Base-by-base conservation (phyloP, 2,329 filamentous ascomycete species). In the Phialocephala sp. region DNA sequence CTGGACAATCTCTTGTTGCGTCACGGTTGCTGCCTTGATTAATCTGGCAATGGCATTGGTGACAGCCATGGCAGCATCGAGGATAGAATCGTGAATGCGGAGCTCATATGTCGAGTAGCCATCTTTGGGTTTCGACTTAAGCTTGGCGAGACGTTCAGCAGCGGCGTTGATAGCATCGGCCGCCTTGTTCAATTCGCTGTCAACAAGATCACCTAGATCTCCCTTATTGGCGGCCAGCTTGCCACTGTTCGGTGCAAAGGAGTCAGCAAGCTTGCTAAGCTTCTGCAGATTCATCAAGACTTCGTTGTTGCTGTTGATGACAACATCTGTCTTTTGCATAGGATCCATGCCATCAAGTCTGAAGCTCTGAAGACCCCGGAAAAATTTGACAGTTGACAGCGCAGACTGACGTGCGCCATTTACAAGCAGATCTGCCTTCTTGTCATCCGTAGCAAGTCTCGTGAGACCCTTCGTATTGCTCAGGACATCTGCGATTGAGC, bases 251-350 rank as follows among this genome's bases (percentile, higher is more conserved):
- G 94, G 94, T 1, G 94, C 92, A 74, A 98, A 97, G 0, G 90
- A 86, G 77, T 99, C 95, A 1, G 94, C 93, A 59, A 97, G 83
- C 82, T 97, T 97, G 78, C 93, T 97, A 70, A 99, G 85, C 76
- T 91, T 92, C 81, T 98, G 94, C 60, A 99, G 84, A 72, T 96
- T 93, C 79, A 96, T 91, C 77, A 97, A 92, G 11, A 98, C 94
- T 71, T 99, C 95, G 70, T 96, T 92, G 79, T 97, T 98, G 83
- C 91, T 94, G 80, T 95, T 96, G 81, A 99, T 96, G 63, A 99
- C 94, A 39, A 98, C 93, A 69, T 98, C 94, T 2, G 93, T 96
- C 87, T 97, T 97, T 78, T 97, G 92, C 69, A 96, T 84, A 15
- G 92, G 88, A 71, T 97, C 94, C 78, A 98, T 87, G 64, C 92